phyloP scores from a whole-genome alignment of 495 filamentous ascomycete species.

The Delitschia confertaspora region DNA sequence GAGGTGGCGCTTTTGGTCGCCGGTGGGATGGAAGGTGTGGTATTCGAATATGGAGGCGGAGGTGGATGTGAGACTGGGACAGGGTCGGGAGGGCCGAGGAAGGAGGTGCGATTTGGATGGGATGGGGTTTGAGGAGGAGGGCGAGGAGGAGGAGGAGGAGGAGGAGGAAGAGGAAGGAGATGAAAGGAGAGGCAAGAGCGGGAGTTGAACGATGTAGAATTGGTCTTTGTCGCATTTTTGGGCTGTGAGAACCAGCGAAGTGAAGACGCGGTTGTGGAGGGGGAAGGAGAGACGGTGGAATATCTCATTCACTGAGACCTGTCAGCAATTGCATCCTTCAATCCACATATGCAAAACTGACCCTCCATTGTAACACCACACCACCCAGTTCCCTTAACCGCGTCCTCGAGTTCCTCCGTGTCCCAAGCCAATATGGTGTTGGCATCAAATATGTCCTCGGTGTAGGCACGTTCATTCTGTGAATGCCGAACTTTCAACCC shows the following conservation, averaged over 20 bases:
- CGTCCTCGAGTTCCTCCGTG: conserved; percentile 33
- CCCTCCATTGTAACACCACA: conserved; percentile 44
- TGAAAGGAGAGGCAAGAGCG: too few species aligned
- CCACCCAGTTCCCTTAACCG: conserved; percentile 37
- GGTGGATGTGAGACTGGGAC: conserved; percentile 19
- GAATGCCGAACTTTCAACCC: conserved; percentile 55
- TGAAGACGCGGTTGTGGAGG: conserved; percentile 49
- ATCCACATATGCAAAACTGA: conserved; percentile 26
- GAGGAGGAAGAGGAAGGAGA: conserved; percentile 28
- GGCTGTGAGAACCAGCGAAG: conserved; percentile 43
- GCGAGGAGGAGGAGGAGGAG: conserved; percentile 22
- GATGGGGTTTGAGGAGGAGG: conserved; percentile 9
- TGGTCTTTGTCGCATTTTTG: background rate
- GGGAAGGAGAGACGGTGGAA: conserved; percentile 41
- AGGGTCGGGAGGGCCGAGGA: conserved; percentile 39
- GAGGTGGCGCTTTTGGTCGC: conserved; percentile 7
- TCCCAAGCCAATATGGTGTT: conserved; percentile 48
- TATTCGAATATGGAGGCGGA: conserved; percentile 12
- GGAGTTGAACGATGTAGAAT: conserved; percentile 30
- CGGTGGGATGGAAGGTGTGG: background rate
- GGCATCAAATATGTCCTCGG: conserved; percentile 54
- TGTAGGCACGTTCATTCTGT: conserved; percentile 62
- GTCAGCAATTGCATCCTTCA: background rate
- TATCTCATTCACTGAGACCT: conserved; percentile 38
- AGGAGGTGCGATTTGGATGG: too few species aligned